Conservation (phyloP, 2,329 filamentous ascomycete species). For the Triangularia verruculosa region DNA sequence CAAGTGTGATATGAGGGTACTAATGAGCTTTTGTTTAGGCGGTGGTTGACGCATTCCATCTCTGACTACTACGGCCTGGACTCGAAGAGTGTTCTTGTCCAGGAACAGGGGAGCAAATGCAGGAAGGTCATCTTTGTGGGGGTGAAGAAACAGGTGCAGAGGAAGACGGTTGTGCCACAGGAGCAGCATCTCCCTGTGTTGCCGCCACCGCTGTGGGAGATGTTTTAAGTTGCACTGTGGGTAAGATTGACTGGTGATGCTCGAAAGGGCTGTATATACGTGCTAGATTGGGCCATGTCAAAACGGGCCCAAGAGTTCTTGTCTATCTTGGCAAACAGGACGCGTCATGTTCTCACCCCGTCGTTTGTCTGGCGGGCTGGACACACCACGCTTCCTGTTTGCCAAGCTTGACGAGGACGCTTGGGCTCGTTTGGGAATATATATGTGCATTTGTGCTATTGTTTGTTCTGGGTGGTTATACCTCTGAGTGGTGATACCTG, state of each 20-base stretch:
- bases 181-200: slow-evolving; percentile 36
- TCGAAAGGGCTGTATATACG: neutral
- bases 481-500: no score
- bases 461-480: no score
- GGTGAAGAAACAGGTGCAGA: slow-evolving; percentile 44
- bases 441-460: no score
- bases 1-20: slow-evolving; percentile 10
- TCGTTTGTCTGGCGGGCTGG: no score
- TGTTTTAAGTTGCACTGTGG: slow-evolving; percentile 35
- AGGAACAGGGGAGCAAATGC: slow-evolving; percentile 54
- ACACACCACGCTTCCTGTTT: no score
- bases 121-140: slow-evolving; percentile 82
- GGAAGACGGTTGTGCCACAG: slow-evolving; percentile 25
- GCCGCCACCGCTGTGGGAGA: slow-evolving; percentile 62
- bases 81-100: slow-evolving; percentile 73
- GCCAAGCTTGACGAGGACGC: no score
- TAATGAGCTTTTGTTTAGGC: slow-evolving; percentile 46
- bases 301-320: no score
- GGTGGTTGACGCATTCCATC: slow-evolving; percentile 91
- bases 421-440: no score
- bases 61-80: slow-evolving; percentile 87
- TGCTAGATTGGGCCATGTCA: no score
- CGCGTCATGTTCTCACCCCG: no score
- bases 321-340: no score
- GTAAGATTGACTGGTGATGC: neutral